phyloP scores from a whole-genome alignment of 2,329 filamentous ascomycete genomes.

The Phoma herbarum region DNA sequence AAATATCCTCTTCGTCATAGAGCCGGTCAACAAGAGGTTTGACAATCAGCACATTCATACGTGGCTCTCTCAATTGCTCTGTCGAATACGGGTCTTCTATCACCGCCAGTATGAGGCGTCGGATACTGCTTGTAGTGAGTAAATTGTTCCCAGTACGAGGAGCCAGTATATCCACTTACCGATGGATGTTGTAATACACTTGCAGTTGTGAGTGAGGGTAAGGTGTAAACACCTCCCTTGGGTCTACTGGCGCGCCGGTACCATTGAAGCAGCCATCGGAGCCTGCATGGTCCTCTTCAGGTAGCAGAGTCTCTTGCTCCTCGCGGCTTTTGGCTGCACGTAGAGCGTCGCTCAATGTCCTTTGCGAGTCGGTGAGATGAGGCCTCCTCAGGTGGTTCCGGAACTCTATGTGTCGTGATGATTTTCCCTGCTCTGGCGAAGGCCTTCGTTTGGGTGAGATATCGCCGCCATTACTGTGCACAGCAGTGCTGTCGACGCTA shows the following conservation, averaged over 20 bases:
- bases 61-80: slow-evolving; percentile 80
- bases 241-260: slow-evolving; percentile 45
- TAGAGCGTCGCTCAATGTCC: slow-evolving; percentile 50
- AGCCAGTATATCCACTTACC: slow-evolving; percentile 45
- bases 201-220: slow-evolving; percentile 71
- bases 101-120: slow-evolving; percentile 57
- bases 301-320: slow-evolving; percentile 59
- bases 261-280: slow-evolving; percentile 56
- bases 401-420: slow-evolving; percentile 44
- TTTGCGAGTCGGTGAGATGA: slow-evolving; percentile 42
- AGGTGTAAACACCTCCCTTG: slow-evolving; percentile 54
- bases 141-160: no score
- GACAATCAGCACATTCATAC: slow-evolving; percentile 82
- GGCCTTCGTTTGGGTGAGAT: slow-evolving; percentile 35
- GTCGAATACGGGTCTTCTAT: slow-evolving; percentile 72
- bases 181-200: slow-evolving; percentile 81
- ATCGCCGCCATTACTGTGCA: slow-evolving; percentile 31
- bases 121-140: slow-evolving; percentile 46
- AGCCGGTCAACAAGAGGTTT: slow-evolving; percentile 84
- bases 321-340: slow-evolving; percentile 54
- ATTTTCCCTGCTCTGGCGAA: slow-evolving; percentile 26
- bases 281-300: slow-evolving; percentile 56
- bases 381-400: slow-evolving; percentile 46
- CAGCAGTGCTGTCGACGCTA: slow-evolving; percentile 32
- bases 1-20: slow-evolving; percentile 81